Conservation (phyloP, 306 rosid species). For the Trifolium fragiferum region DNA sequence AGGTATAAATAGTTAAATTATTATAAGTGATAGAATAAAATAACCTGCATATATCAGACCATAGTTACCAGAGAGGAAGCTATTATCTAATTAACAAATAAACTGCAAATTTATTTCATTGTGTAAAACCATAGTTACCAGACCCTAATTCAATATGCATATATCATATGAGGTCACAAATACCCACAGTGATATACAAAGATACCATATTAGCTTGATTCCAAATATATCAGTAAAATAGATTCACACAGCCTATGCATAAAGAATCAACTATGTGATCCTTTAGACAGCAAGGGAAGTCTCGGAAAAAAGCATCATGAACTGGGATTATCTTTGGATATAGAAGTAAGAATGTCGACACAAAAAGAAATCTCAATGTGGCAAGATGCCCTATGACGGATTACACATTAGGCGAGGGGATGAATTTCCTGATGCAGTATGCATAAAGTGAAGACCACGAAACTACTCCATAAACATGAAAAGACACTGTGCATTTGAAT, state of each 20-base stretch:
- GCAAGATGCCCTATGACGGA: no score
- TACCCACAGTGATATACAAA: neutral
- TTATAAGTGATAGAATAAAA: neutral
- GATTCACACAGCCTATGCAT: neutral
- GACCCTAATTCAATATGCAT: no score
- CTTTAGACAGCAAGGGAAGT: no score
- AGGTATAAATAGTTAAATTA: neutral
- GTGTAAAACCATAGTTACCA: no score
- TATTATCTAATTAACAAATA: neutral
- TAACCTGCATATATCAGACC: no score
- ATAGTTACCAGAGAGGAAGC: neutral
- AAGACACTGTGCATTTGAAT: conserved; percentile 3
- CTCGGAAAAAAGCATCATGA: neutral
- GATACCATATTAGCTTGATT: conserved; percentile 5
- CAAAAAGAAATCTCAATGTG: neutral
- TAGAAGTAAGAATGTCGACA: neutral
- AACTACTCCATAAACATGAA: conserved; percentile 4
- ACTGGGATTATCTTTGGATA: neutral
- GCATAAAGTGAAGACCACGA: neutral
- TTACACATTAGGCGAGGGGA: no score
- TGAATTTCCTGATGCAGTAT: neutral
- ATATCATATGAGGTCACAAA: neutral
- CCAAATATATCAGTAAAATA: conserved; percentile 8
- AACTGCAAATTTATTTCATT: no score
- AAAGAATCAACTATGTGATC: neutral